phyloP scores from a whole-genome alignment of 2,329 filamentous ascomycete species.

The Trichoderma brevicompactum region DNA sequence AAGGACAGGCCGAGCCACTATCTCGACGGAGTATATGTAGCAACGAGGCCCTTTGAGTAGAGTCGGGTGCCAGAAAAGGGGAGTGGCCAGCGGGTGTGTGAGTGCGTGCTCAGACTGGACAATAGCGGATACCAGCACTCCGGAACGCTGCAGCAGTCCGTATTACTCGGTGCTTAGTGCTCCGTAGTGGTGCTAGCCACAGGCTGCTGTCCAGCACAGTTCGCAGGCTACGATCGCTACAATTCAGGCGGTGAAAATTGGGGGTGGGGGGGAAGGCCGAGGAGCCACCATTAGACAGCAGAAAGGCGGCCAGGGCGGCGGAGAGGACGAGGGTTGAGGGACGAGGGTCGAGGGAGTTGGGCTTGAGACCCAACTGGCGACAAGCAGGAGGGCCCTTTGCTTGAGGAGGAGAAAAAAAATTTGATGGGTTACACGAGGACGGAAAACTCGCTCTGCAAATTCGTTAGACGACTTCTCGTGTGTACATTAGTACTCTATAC shows the following conservation, averaged over 20 bases:
- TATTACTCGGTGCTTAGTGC: background rate
- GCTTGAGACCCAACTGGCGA: slow-evolving; percentile 4
- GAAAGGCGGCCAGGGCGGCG: background rate
- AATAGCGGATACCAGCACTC: background rate
- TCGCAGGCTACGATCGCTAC: background rate
- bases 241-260: slow-evolving; percentile 17
- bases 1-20: background rate
- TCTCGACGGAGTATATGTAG: slow-evolving; percentile 19
- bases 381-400: slow-evolving; percentile 22
- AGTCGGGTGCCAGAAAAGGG: background rate
- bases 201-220: slow-evolving; percentile 4
- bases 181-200: background rate
- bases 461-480: no score
- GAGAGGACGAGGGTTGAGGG: background rate
- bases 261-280: background rate
- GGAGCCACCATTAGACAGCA: no score
- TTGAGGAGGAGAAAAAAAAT: no score
- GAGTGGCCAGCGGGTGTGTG: slow-evolving; percentile 8
- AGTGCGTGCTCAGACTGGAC: background rate
- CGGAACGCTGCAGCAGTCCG: background rate
- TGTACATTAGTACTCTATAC: background rate
- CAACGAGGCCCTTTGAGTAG: background rate
- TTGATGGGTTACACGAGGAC: slow-evolving; percentile 3
- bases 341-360: background rate
- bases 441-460: background rate